A percentile compares a stretch with the other conserved stretches of the same genome.
phyloP scores from a whole-genome alignment of 192 early-diverging fungal genomes.

The Globomyces pollinis-pini region DNA sequence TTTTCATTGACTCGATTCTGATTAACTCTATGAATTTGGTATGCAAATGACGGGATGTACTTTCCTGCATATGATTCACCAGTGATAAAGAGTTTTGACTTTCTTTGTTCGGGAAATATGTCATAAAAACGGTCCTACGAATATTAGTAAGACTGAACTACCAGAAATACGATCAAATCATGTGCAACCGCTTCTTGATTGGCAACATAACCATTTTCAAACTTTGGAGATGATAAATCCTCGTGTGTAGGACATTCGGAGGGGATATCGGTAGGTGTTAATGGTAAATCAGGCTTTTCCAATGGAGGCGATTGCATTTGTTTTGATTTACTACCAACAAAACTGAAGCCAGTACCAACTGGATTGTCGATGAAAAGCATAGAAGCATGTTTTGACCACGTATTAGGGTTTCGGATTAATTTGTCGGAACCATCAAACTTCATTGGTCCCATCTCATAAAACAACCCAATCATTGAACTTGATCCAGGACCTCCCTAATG shows the following conservation, averaged over 20 bases:
- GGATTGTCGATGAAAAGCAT: constrained; percentile 78
- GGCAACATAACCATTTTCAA: constrained; percentile 52
- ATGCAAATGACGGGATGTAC: constrained; percentile 62
- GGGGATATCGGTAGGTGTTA: background rate
- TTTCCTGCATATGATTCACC: constrained; percentile 59
- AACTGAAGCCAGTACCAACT: constrained; percentile 62
- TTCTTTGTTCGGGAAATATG: constrained; percentile 52
- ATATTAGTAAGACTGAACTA: too few relatives aligned
- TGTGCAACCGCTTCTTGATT: constrained; percentile 62
- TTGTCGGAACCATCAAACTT: constrained; percentile 40
- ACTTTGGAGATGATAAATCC: background rate
- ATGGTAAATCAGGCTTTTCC: background rate
- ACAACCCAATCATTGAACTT: constrained; percentile 70
- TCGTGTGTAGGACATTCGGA: background rate
- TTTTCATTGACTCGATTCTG: constrained; percentile 38
- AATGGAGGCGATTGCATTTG: background rate
- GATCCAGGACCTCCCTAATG: constrained; percentile 81
- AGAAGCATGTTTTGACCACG: constrained; percentile 66
- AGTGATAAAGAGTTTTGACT: constrained; percentile 55
- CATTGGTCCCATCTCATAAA: constrained; percentile 69
- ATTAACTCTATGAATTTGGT: constrained; percentile 41
- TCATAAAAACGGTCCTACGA: constrained; percentile 67
- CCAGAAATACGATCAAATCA: constrained; percentile 64
- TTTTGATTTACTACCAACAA: constrained; percentile 9
- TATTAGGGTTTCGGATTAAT: constrained; percentile 38